A percentile compares a stretch with the other conserved stretches of the same genome.
Conservation (phyloP, 1,284 basidiomycete genomes). For the Amylostereum areolatum region DNA sequence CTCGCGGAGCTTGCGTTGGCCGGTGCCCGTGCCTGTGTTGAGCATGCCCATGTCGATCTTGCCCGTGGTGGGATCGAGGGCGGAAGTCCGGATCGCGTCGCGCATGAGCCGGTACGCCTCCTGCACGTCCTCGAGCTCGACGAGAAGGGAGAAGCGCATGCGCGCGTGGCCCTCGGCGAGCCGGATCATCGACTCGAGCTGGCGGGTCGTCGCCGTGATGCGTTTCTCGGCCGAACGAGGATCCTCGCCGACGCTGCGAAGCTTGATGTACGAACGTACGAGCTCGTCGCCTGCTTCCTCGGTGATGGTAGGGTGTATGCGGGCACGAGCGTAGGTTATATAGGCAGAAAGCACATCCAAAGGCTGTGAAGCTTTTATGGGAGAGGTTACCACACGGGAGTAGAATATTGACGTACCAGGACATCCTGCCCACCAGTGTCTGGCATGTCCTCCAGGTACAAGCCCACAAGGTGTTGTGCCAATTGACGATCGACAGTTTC, state of each 20-base stretch:
- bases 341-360: constrained; percentile 89
- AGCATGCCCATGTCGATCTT: constrained; percentile 96
- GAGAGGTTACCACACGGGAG: too few species aligned
- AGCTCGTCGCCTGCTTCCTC: constrained; percentile 84
- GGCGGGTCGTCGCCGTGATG: constrained; percentile 96
- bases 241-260: constrained; percentile 90
- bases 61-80: constrained; percentile 92
- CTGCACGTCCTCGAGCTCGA: constrained; percentile 83
- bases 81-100: constrained; percentile 90
- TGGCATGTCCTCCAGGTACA: constrained; percentile 92
- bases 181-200: constrained; percentile 98
- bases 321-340: constrained; percentile 90
- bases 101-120: constrained; percentile 93
- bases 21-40: constrained; percentile 86
- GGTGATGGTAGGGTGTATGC: constrained; percentile 84
- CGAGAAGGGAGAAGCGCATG: constrained; percentile 85
- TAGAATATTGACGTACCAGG: constrained; percentile 48
- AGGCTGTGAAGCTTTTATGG: constrained; percentile 44
- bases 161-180: constrained; percentile 94
- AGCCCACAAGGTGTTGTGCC: constrained; percentile 87
- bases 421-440: constrained; percentile 66
- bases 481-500: constrained; percentile 85
- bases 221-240: constrained; percentile 84
- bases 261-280: constrained; percentile 86
- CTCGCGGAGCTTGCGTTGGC: constrained; percentile 76